Evolutionary conservation across 148 eudicot genomes (phyloP).

Genomic region (Pouteria glomerata): DNA sequence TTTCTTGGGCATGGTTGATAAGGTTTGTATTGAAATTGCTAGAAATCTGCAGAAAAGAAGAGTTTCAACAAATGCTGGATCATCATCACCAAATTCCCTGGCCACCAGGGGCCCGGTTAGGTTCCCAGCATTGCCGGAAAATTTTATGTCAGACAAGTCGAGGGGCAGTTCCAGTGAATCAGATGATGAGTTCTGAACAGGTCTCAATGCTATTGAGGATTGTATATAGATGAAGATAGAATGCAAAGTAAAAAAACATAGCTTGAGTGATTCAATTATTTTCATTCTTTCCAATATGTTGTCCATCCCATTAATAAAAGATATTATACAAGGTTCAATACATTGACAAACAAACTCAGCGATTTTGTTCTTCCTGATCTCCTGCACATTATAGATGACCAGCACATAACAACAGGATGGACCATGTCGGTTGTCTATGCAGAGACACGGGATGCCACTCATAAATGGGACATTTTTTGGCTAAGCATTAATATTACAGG

Average conservation of each 20-base stretch:
- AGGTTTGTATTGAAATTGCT: slow-evolving; percentile 41
- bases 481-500: slow-evolving; percentile 6
- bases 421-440: too few species aligned
- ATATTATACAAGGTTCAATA: too few species aligned
- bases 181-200: slow-evolving; percentile 29
- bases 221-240: slow-evolving; percentile 24
- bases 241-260: not conserved
- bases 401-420: too few species aligned
- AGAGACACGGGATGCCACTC: not conserved
- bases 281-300: not conserved
- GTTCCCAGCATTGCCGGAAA: slow-evolving; percentile 65
- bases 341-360: too few species aligned
- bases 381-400: too few species aligned
- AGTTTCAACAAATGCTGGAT: slow-evolving; percentile 16
- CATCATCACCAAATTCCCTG: slow-evolving; percentile 20
- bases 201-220: not conserved
- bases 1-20: slow-evolving; percentile 65
- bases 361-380: too few species aligned
- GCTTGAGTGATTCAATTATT: not conserved
- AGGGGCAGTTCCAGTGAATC: slow-evolving; percentile 43
- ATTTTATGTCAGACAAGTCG: slow-evolving; percentile 63
- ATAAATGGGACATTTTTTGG: not conserved
- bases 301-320: not conserved
- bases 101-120: slow-evolving; percentile 48
- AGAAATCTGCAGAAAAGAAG: slow-evolving; percentile 47